A percentile compares a stretch with the other conserved stretches of the same genome.
These are phyloP conservation scores for Nakataea oryzae DNA, from an alignment of 2,329 filamentous ascomycete genomes.

Conservation along the genomic window DNA sequence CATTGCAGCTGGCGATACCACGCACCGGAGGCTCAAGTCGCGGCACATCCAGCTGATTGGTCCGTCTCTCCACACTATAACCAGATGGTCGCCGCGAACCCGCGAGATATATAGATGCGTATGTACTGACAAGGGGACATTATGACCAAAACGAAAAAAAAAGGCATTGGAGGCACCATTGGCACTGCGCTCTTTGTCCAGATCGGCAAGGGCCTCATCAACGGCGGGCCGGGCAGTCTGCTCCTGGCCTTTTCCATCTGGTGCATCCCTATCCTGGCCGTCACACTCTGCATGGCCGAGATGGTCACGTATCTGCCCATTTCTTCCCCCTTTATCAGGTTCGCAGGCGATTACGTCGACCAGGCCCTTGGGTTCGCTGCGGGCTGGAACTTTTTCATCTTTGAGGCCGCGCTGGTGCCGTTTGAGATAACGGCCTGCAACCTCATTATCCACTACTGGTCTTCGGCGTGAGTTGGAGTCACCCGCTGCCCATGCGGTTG, in stretches of 20 bases:
- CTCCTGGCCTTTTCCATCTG: conserved; percentile 41
- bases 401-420: conserved; percentile 56
- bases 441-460: conserved; percentile 7
- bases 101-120: too few relatives aligned
- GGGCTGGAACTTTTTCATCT: conserved; percentile 67
- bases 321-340: conserved; percentile 68
- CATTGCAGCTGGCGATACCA: conserved; percentile 22
- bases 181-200: conserved; percentile 50
- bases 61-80: conserved; percentile 1
- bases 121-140: too few relatives aligned
- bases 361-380: conserved; percentile 64
- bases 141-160: too few relatives aligned
- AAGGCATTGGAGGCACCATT: conserved; percentile 50
- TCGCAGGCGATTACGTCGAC: conserved; percentile 65
- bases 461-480: conserved; percentile 5
- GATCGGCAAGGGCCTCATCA: conserved; percentile 46
- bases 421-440: conserved; percentile 50
- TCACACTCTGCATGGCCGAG: conserved; percentile 49
- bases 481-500: neutral
- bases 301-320: conserved; percentile 72
- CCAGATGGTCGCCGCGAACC: too few relatives aligned
- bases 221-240: conserved; percentile 47
- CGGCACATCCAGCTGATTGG: conserved; percentile 47
- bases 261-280: conserved; percentile 39
- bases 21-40: conserved; percentile 41